Percentiles rank a stretch among this genome's conserved stretches.
Conservation (phyloP, 768 basidiomycete species). For the Pholiota conissans region DNA sequence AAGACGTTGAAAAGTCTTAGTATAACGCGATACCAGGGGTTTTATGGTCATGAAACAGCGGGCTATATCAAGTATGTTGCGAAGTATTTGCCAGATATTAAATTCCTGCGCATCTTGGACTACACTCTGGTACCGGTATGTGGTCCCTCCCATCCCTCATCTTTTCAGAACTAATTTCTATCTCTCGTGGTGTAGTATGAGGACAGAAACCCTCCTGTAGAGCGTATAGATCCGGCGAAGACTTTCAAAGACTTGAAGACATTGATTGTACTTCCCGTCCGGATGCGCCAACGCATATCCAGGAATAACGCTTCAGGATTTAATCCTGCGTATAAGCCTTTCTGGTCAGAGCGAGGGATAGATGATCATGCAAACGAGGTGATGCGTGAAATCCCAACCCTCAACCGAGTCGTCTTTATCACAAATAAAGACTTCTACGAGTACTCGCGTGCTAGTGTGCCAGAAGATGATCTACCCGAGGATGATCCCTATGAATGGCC, state of each 20-base stretch:
- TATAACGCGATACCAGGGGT: background rate
- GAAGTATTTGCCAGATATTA: slow-evolving; percentile 20
- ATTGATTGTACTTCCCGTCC: slow-evolving; percentile 7
- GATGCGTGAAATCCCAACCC: slow-evolving; percentile 7
- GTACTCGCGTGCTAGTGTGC: background rate
- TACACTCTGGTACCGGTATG: slow-evolving; percentile 1
- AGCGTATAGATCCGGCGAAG: slow-evolving; percentile 12
- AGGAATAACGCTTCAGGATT: slow-evolving; percentile 8
- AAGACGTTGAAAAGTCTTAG: background rate
- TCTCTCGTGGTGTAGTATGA: too few species aligned
- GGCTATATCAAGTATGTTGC: background rate
- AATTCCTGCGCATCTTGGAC: slow-evolving; percentile 23
- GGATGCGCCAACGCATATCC: slow-evolving; percentile 6
- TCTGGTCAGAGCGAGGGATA: slow-evolving; percentile 7
- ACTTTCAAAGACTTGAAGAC: slow-evolving; percentile 19
- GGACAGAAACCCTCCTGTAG: background rate
- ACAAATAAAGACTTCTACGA: slow-evolving; percentile 2
- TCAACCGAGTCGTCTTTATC: slow-evolving; percentile 17
- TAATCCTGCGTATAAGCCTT: slow-evolving; percentile 8
- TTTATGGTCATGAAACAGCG: background rate
- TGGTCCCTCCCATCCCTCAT: background rate
- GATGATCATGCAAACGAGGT: slow-evolving; percentile 14
- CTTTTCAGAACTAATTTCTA: too few species aligned
- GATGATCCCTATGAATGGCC: background rate
- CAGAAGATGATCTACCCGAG: background rate